Conservation (phyloP, 257 asterid genomes). For the Nicotiana undulata region DNA sequence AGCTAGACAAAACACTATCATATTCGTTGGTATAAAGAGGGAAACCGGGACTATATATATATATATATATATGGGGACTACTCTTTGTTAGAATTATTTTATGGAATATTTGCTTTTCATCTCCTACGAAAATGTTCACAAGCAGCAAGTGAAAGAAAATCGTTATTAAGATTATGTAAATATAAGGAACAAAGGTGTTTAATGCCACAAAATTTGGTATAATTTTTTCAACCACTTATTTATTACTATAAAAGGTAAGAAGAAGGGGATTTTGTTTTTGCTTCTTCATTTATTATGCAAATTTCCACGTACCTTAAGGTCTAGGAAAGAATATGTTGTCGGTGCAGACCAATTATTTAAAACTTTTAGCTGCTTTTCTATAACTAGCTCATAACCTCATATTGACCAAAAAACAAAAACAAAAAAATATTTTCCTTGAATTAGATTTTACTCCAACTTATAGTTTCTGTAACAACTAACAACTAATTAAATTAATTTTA, state of each 20-base stretch:
- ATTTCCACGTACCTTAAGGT: neutral
- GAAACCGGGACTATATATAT: too few relatives aligned
- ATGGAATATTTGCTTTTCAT: neutral
- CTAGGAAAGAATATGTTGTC: neutral
- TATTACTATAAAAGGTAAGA: neutral
- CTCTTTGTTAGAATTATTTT: neutral
- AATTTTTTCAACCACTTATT: neutral
- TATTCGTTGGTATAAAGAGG: too few relatives aligned
- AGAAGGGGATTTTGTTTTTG: neutral
- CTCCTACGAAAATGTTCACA: neutral
- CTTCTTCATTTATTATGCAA: neutral
- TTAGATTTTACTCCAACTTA: neutral
- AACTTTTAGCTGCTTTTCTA: neutral
- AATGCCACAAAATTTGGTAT: neutral
- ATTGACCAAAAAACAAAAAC: neutral
- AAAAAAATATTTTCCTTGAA: neutral
- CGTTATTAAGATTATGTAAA: neutral
- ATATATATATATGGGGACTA: too few relatives aligned
- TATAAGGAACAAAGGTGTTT: neutral
- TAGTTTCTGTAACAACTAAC: neutral
- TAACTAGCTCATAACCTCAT: neutral
- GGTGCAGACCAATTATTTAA: neutral
- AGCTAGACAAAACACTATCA: too few relatives aligned
- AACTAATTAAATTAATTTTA: neutral
- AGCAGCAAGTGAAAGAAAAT: neutral